Percentiles rank a stretch among this genome's conserved stretches.
Evolutionary conservation across 768 basidiomycete genomes (phyloP).

Genomic region (Phlegmacium glaucopus): DNA sequence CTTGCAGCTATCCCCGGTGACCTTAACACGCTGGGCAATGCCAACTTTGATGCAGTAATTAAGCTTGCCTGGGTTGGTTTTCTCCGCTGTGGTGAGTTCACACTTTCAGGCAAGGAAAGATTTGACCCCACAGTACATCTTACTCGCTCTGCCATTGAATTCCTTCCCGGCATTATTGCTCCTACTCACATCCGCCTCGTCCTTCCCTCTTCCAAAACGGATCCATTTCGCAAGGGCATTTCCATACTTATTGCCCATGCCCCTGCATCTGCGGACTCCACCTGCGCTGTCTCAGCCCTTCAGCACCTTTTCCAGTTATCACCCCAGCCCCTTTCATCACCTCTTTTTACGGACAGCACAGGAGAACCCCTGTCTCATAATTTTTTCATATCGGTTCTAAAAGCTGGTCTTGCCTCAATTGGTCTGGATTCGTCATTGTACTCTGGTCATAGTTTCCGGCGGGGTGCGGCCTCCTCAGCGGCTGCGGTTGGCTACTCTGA

Average conservation of each 20-base stretch:
- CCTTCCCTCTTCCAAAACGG: constrained; percentile 34
- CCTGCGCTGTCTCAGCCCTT: constrained; percentile 7
- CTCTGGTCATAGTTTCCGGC: too few relatives aligned
- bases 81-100: constrained; percentile 17
- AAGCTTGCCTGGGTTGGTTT: constrained; percentile 20
- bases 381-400: constrained; percentile 14
- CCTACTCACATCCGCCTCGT: constrained; percentile 21
- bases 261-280: background rate
- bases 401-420: constrained; percentile 2
- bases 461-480: constrained; percentile 27
- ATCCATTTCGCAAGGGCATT: constrained; percentile 26
- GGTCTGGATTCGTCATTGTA: constrained; percentile 17
- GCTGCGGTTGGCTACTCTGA: constrained; percentile 26
- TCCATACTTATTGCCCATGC: constrained; percentile 4
- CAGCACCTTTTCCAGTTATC: background rate
- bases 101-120: background rate
- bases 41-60: constrained; percentile 13
- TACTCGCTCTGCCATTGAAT: constrained; percentile 17
- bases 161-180: constrained; percentile 21
- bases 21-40: constrained; percentile 1
- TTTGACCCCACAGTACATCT: constrained; percentile 13
- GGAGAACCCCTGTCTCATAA: constrained; percentile 9
- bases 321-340: background rate
- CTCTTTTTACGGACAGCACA: constrained; percentile 10
- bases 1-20: constrained; percentile 5